Evolutionary conservation across 768 basidiomycete genomes (phyloP).

Genomic region (Nidularia pulvinata): DNA sequence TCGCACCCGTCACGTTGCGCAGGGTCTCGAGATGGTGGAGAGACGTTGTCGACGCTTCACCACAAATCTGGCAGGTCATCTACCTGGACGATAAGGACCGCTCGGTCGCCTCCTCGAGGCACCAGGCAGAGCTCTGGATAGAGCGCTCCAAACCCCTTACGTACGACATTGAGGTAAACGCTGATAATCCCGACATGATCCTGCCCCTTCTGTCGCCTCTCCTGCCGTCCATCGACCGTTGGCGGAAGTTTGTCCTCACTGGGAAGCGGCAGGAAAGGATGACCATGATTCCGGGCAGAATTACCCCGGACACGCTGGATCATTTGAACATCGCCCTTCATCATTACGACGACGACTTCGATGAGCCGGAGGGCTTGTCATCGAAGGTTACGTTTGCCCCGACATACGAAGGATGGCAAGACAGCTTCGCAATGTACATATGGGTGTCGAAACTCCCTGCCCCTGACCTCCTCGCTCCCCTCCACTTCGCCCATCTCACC

Average conservation of each 20-base stretch:
- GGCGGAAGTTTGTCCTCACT: constrained; percentile 49
- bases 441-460: constrained; percentile 49
- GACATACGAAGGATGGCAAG: constrained; percentile 22
- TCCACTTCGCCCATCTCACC: constrained; percentile 56
- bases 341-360: constrained; percentile 26
- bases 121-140: constrained; percentile 55
- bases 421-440: constrained; percentile 43
- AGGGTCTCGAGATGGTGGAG: constrained; percentile 63
- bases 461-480: constrained; percentile 35
- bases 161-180: constrained; percentile 52
- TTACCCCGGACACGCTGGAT: constrained; percentile 22
- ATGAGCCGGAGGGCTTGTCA: constrained; percentile 19
- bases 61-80: constrained; percentile 62
- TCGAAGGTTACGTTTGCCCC: constrained; percentile 27
- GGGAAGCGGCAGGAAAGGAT: constrained; percentile 35
- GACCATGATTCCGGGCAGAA: constrained; percentile 17
- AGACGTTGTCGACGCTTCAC: constrained; percentile 48
- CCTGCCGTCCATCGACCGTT: constrained; percentile 54
- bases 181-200: constrained; percentile 46
- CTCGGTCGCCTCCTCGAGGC: constrained; percentile 32
- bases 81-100: constrained; percentile 41
- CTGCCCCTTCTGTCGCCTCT: constrained; percentile 67
- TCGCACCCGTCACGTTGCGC: constrained; percentile 47
- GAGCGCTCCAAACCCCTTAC: constrained; percentile 49
- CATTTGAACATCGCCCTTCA: constrained; percentile 35